phyloP scores from a whole-genome alignment of 495 filamentous ascomycete genomes.

The Trichoderma asperelloides region DNA sequence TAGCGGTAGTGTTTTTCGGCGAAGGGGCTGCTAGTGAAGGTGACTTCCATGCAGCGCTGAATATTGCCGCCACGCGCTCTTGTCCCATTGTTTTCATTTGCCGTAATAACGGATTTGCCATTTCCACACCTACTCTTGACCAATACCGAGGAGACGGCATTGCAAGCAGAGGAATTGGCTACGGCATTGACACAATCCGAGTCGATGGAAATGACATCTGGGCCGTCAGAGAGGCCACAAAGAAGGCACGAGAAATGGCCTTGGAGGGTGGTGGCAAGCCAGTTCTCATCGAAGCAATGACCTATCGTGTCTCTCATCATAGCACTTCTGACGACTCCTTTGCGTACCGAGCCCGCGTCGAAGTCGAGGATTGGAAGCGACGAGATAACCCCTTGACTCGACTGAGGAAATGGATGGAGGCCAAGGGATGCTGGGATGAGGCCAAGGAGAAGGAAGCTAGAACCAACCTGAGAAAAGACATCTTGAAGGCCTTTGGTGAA shows the following conservation, averaged over 20 bases:
- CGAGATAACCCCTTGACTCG: conserved; percentile 90
- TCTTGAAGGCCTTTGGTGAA: conserved; percentile 74
- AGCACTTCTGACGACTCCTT: conserved; percentile 97
- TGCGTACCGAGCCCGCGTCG: conserved; percentile 85
- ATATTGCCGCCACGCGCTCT: conserved; percentile 87
- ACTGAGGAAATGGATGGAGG: conserved; percentile 86
- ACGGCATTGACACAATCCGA: conserved; percentile 93
- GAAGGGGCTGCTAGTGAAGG: conserved; percentile 97
- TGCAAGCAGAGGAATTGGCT: conserved; percentile 86
- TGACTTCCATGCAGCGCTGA: conserved; percentile 94
- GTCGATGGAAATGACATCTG: conserved; percentile 98
- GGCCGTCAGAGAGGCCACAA: conserved; percentile 79
- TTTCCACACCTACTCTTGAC: conserved; percentile 87
- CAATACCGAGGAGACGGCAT: conserved; percentile 98
- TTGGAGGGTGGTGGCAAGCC: conserved; percentile 69
- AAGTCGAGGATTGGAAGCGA: conserved; percentile 97
- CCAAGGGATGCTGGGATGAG: conserved; percentile 73
- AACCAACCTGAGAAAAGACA: conserved; percentile 55
- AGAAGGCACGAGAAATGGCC: conserved; percentile 66
- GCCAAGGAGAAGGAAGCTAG: conserved; percentile 67
- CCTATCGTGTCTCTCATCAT: conserved; percentile 93
- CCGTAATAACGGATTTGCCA: conserved; percentile 96
- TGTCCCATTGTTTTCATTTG: conserved; percentile 93
- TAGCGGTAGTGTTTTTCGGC: conserved; percentile 88
- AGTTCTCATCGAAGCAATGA: conserved; percentile 92